A percentile compares a stretch with the other conserved stretches of the same genome.
Evolutionary conservation across 1,139 yeast genomes (phyloP).

Genomic region (Saccharomyces pastorianus): DNA sequence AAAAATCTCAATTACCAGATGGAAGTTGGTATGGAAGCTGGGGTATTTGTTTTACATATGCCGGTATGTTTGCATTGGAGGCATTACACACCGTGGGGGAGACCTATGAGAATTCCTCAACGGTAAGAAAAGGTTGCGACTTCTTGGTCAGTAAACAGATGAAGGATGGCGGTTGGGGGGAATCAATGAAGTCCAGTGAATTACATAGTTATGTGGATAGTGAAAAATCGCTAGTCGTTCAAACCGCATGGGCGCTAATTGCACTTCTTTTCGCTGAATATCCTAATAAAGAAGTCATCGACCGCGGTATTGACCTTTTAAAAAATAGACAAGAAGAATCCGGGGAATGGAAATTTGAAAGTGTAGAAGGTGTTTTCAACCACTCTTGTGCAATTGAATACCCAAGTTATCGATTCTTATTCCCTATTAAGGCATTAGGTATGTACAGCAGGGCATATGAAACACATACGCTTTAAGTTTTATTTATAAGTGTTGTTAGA

Average conservation of each 20-base stretch:
- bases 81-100: constrained; percentile 70
- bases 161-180: constrained; percentile 96
- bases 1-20: constrained; percentile 57
- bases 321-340: constrained; percentile 59
- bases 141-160: constrained; percentile 70
- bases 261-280: constrained; percentile 75
- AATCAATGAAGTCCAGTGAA: constrained; percentile 75
- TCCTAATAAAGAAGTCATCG: constrained; percentile 59
- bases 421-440: constrained; percentile 90
- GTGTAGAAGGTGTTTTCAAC: constrained; percentile 91
- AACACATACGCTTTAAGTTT: constrained; percentile 7
- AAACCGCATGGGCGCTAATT: constrained; percentile 88
- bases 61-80: constrained; percentile 96
- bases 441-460: constrained; percentile 41
- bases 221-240: constrained; percentile 65
- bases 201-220: constrained; percentile 62
- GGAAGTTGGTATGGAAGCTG: constrained; percentile 99
- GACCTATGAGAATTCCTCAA: constrained; percentile 50
- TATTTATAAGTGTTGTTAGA: not conserved
- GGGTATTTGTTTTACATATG: constrained; percentile 96
- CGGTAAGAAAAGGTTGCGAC: constrained; percentile 73
- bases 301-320: constrained; percentile 54
- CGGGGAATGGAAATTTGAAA: constrained; percentile 86
- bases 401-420: constrained; percentile 84
- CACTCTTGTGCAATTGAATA: constrained; percentile 93